Evolutionary conservation across 805 yeast species (phyloP), one percentile per base, ranked within the genome.

Genomic region (Saccharomycopsis schoenii): DNA sequence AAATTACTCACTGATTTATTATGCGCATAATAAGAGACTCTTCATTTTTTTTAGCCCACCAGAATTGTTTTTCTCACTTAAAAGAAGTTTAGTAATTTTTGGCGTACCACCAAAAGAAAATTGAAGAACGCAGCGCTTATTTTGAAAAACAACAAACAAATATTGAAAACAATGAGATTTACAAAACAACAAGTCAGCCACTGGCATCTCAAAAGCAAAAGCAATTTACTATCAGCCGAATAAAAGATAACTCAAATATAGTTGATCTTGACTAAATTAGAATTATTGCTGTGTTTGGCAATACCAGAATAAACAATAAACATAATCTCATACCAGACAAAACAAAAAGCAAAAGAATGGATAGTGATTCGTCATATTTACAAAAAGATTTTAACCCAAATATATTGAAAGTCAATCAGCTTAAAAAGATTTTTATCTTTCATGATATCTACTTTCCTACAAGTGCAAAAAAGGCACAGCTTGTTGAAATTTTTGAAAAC

Each of bases 391-490:
- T 88, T 71, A 84, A 90, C 69, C 87, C 93, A 6, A 73, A 78
- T 29, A 74, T 78, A 47, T 74, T 87, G 65, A 86, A 83, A 58
- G 84, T 89, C 24, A 83, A 91, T 2, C 83, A 88, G 62, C 76
- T 93, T 68, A 80, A 94, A 67, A 79, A 83, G 24, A 78, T 89
- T 24, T 75, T 93, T 59, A 72, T 77, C 12, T 84, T 81, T 60
- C 80, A 89, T 68, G 77, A 80, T n/a, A 76, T 92, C n/a, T 71
- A 73, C 1, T 85, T 78, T 68, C 79, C 87, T 0, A 74, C 86
- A 0, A 75, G 79, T 55, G 85, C 91, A 5, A 88, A 85, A 69
- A 93, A 93, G 71, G 73, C 80, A 6, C 83, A 82, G 12, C 76
- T 91, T 61, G 71, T 90, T 1, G 73, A 74, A n/a, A 67, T 86